Evolutionary conservation across 306 rosid species (phyloP), one percentile per base, ranked within the genome.

Genomic region (Trifolium fragiferum): DNA sequence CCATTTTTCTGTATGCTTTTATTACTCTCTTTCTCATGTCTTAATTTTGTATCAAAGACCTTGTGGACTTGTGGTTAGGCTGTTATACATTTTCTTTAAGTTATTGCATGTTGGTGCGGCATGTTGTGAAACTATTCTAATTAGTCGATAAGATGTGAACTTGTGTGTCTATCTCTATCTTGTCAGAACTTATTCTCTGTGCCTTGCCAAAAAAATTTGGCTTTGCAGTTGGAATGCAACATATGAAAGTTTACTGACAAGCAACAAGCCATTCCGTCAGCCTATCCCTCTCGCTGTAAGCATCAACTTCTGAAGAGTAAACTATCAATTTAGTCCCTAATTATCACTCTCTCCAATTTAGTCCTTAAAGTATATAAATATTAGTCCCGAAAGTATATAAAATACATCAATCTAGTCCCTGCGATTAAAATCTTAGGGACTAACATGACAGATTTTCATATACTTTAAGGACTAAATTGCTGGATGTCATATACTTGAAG

Each of bases 191-290:
- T 76, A 85, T 80, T 85, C 87, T 85, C 85, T 81, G 78, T 86
- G 82, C 88, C 74, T 86, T 84, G 88, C 70, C 80, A 76, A 75
- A 40, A 46, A 23, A 55, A 76, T 78, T 69, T 88, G 90, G 88
- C 91, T 76, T 85, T 91, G 92, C 94, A 93, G 98, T 89, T 89
- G 96, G 96, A 89, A 89, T 63, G 90, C 91, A 40, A 85, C 98
- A 0, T 89, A 93, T 40, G 98, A 93, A 59, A 87, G 81, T 83
- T 88, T 93, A 73, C 87, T 91, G 18, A 93, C 92, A 54, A 93
- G 84, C 86, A 88, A 84, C 87, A 93, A 93, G 86, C 92, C 96
- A 44, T 93, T 93, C 77, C 85, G 91, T 23, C 98, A 86, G 81
- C 87, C 93, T 55, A 74, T 91, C 74, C 91, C 97, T 69, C 97